These are phyloP conservation scores for Leucosporidium creatinivorum DNA, from an alignment of 768 basidiomycete species.

Conservation along the genomic window DNA sequence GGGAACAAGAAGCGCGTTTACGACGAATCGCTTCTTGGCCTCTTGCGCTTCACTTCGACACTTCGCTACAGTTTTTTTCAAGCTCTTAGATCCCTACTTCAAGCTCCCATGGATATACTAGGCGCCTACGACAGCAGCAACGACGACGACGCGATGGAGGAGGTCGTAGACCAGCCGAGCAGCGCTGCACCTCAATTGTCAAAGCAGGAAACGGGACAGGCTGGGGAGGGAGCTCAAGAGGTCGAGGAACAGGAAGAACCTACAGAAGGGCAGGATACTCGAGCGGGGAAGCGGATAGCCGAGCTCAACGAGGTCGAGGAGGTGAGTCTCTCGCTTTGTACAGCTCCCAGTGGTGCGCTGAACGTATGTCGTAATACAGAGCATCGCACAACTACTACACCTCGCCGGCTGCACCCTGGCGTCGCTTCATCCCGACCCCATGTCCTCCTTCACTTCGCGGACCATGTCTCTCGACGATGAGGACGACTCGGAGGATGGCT, in stretches of 20 bases:
- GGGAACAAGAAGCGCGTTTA: too few species aligned
- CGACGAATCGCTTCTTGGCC: too few species aligned
- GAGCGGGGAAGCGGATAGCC: constrained; percentile 18
- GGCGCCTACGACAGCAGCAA: not conserved
- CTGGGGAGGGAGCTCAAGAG: not conserved
- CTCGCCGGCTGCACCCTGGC: constrained; percentile 32
- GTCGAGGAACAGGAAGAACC: not conserved
- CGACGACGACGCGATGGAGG: not conserved
- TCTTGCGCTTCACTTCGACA: too few species aligned
- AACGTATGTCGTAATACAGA: not conserved
- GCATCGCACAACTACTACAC: constrained; percentile 23
- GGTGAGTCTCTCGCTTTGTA: constrained; percentile 8
- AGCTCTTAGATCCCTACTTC: too few species aligned
- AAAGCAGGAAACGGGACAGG: not conserved
- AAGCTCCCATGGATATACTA: not conserved
- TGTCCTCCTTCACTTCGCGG: constrained; percentile 21
- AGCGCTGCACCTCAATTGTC: too few species aligned
- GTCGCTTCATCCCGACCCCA: constrained; percentile 24
- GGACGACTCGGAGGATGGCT: not conserved
- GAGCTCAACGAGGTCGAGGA: constrained; percentile 30
- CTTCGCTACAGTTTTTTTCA: too few species aligned
- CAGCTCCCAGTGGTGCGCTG: too few species aligned
- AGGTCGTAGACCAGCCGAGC: not conserved
- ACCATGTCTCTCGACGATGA: constrained; percentile 19
- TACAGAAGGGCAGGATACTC: not conserved